Base-by-base conservation (phyloP, 2,329 filamentous ascomycete genomes). In the Hirsutella rhossiliensis region DNA sequence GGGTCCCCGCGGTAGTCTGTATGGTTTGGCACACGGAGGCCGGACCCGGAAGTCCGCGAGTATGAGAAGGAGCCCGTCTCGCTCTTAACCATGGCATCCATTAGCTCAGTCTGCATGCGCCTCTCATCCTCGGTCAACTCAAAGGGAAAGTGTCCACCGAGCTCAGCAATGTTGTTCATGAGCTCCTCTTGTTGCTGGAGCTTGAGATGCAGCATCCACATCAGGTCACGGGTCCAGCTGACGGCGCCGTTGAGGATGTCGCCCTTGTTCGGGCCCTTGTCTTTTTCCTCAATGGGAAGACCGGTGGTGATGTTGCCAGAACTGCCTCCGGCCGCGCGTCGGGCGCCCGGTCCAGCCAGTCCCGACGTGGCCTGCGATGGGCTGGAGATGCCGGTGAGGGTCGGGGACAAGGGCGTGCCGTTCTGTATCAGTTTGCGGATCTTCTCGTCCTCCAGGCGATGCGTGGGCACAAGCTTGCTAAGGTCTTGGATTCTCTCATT, bases 251-350 rank as follows among this genome's bases (percentile, higher is more conserved):
- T 97, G 55, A 98, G 81, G 47, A 98, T 97, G 56, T 98, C 92
- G 41, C 92, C 92, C 68, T 98, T 98, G 72, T 97, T 97, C 6
- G 92, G 92, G 1, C 92, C 92, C 61, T 97, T 97, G 67, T 98
- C 92, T 62, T 97, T 97, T 53, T 97, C 92, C 56, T 98, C 92
- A 31, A 94, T 76, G 0, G 92, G 90, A 28, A 97, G 75, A 13
- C 89, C 88, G 51, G 90, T 90, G 6, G 88, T 95, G 56, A 96
- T 96, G 59, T 85, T 94, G 32, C 84, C 84, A 7, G 80, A 73
- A 7, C 63, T 64, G n/a, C 71, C 72, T 43, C 82, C 79, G 29
- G 83, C 78, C 28, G 88, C 88, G 49, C 89, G 80, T 50, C 88
- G 78, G 36, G 87, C 88, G 50, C 82, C 85, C 20, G 86, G 86